Percentiles rank a stretch among this genome's conserved stretches.
Evolutionary conservation across 768 basidiomycete species (phyloP).

Genomic region (Mycena galopus): DNA sequence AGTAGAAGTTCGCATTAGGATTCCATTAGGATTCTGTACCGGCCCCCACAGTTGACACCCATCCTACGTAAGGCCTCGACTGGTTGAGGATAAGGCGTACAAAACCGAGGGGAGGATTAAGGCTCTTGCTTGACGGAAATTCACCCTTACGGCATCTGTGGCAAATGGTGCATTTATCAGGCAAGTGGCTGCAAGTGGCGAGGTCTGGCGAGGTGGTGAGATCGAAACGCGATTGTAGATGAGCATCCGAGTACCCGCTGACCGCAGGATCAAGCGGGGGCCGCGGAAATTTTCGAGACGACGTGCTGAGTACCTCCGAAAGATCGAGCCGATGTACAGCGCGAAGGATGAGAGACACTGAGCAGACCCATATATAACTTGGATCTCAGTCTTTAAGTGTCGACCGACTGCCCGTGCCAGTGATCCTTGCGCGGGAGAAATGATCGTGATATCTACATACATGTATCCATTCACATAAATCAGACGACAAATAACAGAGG

Average conservation of each 20-base stretch:
- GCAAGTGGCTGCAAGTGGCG: not conserved
- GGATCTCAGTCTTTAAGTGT: too few species aligned
- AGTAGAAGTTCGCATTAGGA: constrained; percentile 24
- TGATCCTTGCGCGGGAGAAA: too few species aligned
- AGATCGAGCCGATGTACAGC: not conserved
- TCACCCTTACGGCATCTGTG: constrained; percentile 12
- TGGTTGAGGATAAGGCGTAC: not conserved
- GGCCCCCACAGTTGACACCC: constrained; percentile 14
- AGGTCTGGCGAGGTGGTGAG: not conserved
- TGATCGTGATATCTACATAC: too few species aligned
- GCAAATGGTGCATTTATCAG: not conserved
- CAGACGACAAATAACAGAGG: too few species aligned
- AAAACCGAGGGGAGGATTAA: not conserved
- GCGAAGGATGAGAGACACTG: not conserved
- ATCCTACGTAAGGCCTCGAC: constrained; percentile 12
- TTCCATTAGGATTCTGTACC: too few species aligned
- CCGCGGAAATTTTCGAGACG: constrained; percentile 1
- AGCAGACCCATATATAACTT: not conserved
- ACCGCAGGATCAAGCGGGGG: constrained; percentile 3
- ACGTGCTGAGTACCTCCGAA: not conserved
- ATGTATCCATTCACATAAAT: too few species aligned
- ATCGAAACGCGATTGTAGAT: constrained; percentile 6
- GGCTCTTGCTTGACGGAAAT: not conserved
- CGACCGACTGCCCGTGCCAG: too few species aligned
- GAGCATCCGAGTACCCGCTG: not conserved